Base-by-base conservation (phyloP, 345 rosid species). In the Abelmoschus esculentus region DNA sequence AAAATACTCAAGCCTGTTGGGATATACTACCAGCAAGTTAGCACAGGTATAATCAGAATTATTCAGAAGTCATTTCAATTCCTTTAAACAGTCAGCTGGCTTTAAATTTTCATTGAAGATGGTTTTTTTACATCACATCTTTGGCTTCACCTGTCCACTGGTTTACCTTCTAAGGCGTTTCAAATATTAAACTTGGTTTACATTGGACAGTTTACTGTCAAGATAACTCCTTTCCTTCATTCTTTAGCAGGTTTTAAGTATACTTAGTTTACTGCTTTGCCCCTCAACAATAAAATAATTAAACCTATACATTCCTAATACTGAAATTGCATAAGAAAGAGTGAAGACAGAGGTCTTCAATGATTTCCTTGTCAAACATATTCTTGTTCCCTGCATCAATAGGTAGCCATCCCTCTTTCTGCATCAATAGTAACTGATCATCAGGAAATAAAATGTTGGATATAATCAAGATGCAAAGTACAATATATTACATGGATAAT, bases 11-110 rank as follows among this genome's bases (percentile, higher is more conserved):
- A 90, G 96, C 77, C 70, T 89, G 10, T 64, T 85, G 56, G 98
- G 96, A 70, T 93, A 93, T 72, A 10, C 84, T 53, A 74, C 81
- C 75, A 80, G 90, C 91, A 95, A 95, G 85, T 84, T 95, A 59
- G 98, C 99, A 50, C 93, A 95, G 99, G 99, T 91, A 60, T 26
- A 5, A 8, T 46, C 57, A 14, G 57, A 66, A 22, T 22, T 22
- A 22, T 22, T 22, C 26, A 22, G n/a, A n/a, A 28, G 26, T 29
- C 26, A 29, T 47, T 46, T 65, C 6, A 14, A 22, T 44, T 64
- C 54, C n/a, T 44, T 38, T 46, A 12, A 3, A 22, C 3, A 13
- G 19, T 64, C 18, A 46, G 6, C 36, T 22, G 34, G 52, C 54
- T 22, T 26, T 65, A 65, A 46, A 14, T 46, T 26, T 65, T 65